phyloP scores from a whole-genome alignment of 2,329 filamentous ascomycete genomes.

The Pestalotiopsis fici region DNA sequence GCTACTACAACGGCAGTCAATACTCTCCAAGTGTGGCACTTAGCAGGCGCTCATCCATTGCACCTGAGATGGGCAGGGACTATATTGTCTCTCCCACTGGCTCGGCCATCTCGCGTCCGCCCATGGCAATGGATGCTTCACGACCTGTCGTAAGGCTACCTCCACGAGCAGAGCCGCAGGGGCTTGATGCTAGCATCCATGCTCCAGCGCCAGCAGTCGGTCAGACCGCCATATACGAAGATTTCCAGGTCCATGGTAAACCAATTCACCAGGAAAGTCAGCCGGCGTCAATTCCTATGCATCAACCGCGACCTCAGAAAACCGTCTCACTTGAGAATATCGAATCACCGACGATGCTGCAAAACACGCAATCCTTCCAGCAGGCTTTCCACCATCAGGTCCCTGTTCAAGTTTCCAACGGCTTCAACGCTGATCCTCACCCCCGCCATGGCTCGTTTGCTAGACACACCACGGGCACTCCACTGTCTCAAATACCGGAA shows the following conservation, averaged over 20 bases:
- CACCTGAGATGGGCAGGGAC: slow-evolving; percentile 68
- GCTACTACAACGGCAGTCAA: slow-evolving; percentile 67
- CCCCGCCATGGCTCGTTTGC: slow-evolving; percentile 69
- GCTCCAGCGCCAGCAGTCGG: slow-evolving; percentile 19
- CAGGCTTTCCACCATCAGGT: slow-evolving; percentile 95
- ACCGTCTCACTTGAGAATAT: slow-evolving; percentile 90
- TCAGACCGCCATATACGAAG: slow-evolving; percentile 49
- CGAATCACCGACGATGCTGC: slow-evolving; percentile 70
- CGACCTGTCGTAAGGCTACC: slow-evolving; percentile 84
- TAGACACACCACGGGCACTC: slow-evolving; percentile 74
- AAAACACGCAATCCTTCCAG: slow-evolving; percentile 56
- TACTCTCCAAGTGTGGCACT: slow-evolving; percentile 88
- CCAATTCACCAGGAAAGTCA: slow-evolving; percentile 59
- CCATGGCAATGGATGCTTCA: slow-evolving; percentile 59
- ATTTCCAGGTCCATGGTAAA: slow-evolving; percentile 59
- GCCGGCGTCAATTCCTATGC: slow-evolving; percentile 67
- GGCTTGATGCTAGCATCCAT: slow-evolving; percentile 20
- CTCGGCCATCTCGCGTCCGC: slow-evolving; percentile 72
- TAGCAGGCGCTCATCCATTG: slow-evolving; percentile 83
- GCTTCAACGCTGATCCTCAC: slow-evolving; percentile 61
- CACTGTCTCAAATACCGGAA: slow-evolving; percentile 89
- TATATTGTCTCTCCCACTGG: slow-evolving; percentile 78
- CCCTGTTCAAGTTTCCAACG: slow-evolving; percentile 69
- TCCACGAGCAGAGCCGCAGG: slow-evolving; percentile 44
- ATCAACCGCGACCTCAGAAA: slow-evolving; percentile 94